A percentile compares a stretch with the other conserved stretches of the same genome.
These are phyloP conservation scores for Choiromyces venosus DNA, from an alignment of 495 filamentous ascomycete genomes.

Conservation along the genomic window DNA sequence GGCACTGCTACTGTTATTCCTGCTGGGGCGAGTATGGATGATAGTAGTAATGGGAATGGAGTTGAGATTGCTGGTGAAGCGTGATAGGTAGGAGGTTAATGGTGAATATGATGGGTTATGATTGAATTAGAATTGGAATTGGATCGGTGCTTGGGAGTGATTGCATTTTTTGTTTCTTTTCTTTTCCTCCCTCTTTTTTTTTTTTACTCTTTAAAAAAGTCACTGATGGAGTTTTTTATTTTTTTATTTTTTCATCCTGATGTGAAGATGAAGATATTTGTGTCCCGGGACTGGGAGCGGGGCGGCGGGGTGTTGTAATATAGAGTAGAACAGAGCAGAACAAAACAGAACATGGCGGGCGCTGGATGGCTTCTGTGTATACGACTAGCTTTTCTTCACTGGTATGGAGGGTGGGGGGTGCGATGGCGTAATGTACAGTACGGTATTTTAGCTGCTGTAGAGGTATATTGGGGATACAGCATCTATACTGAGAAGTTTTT, in stretches of 20 bases:
- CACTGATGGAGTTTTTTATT: not conserved
- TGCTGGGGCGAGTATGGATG: not conserved
- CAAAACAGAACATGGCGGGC: no score
- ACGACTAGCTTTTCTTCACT: not conserved
- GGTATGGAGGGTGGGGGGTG: not conserved
- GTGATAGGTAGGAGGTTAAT: conserved; percentile 1
- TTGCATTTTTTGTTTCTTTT: no score
- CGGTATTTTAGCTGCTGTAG: not conserved
- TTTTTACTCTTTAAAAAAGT: not conserved
- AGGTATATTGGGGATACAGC: not conserved
- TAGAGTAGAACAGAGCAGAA: no score
- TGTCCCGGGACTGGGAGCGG: no score
- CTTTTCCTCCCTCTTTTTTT: not conserved
- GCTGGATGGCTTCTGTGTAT: not conserved
- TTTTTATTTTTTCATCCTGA: not conserved
- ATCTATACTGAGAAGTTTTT: not conserved
- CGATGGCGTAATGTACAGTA: not conserved
- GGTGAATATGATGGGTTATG: not conserved
- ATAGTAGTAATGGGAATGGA: not conserved
- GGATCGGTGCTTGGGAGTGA: not conserved
- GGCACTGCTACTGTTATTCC: not conserved
- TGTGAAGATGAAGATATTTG: not conserved
- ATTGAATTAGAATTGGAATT: no score
- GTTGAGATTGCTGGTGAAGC: conserved; percentile 33
- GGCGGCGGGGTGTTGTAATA: not conserved